Percentiles rank a stretch among this genome's conserved stretches.
phyloP scores from a whole-genome alignment of 164 flowering plant species.

The Nymphaea colorata region DNA sequence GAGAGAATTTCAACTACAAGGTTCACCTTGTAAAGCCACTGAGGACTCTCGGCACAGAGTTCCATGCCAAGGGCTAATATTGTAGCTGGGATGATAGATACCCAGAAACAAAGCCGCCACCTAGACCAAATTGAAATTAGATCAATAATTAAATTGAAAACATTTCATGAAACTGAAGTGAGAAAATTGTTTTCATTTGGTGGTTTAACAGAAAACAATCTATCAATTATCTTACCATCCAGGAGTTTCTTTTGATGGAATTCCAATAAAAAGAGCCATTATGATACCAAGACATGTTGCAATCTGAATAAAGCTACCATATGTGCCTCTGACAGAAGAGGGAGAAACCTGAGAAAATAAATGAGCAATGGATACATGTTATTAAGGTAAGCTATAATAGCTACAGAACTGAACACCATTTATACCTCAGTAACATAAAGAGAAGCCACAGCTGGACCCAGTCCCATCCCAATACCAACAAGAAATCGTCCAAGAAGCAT shows the following conservation, averaged over 20 bases:
- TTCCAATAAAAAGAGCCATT: conserved; percentile 71
- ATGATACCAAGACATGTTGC: conserved; percentile 91
- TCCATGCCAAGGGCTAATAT: conserved; percentile 64
- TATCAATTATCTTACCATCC: conserved; percentile 54
- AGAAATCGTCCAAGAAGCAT: conserved; percentile 64
- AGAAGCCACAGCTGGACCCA: conserved; percentile 61
- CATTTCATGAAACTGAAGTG: no score
- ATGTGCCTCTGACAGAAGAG: conserved; percentile 87
- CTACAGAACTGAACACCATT: background rate
- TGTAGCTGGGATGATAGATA: conserved; percentile 75
- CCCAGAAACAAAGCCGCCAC: conserved; percentile 98
- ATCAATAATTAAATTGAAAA: background rate
- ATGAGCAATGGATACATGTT: background rate
- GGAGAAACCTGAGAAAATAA: conserved; percentile 28
- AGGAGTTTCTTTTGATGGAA: conserved; percentile 53
- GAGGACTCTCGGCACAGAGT: conserved; percentile 86
- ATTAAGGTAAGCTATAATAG: background rate
- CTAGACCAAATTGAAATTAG: conserved; percentile 17
- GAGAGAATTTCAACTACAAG: background rate
- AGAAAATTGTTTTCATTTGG: no score
- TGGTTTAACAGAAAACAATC: no score
- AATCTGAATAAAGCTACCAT: conserved; percentile 91
- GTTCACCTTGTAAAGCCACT: conserved; percentile 79
- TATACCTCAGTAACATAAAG: conserved; percentile 69
- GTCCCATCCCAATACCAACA: conserved; percentile 71